Evolutionary conservation across 768 basidiomycete genomes (phyloP), one percentile per base, ranked within the genome.

Genomic region (Podaxis rugospora): DNA sequence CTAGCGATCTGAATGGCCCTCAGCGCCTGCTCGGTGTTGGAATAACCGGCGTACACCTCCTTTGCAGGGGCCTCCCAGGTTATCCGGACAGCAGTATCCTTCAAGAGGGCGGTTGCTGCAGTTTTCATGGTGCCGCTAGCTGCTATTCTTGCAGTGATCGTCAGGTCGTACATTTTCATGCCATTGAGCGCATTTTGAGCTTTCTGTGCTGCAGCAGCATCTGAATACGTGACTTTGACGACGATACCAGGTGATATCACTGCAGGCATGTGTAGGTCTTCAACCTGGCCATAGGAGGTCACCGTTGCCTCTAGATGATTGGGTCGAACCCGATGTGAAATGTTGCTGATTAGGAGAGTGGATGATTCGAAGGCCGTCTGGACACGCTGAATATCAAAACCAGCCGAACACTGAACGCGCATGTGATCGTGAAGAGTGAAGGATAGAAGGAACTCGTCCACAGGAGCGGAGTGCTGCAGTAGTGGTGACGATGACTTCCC

Each of bases 341-440:
- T 66, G 23, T 86, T 82, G 4, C 75, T 74, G 1, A 93, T 63
- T 39, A 78, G 73, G 7, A 92, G 67, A 75, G 83, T 84, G 5
- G 80, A 81, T 0, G 86, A 86, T 66, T 93, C 90, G 44, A 91
- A 89, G 0, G 92, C 91, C 0, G 82, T 69, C 35, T 80, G 80
- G 50, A 91, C 16, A 2, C 60, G 55, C 3, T 51, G 46, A 32
- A 66, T 85, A 64, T 93, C 90, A 52, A 90, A 88, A 0, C 91
- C 91, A 0, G 82, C 69, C 32, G 81, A 80, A 50, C 90, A 74
- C 21, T 75, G 80, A 18, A 87, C 80, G 54, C 75, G 78, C 21
- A 81, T 85, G 57, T 87, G 80, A 39, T 85, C 81, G 44, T 84
- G 76, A 5, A 89, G 68, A 0, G 70, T 75, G 11, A 80, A 39